Conservation (phyloP, 164 flowering plant species). For the Vitis rotundifolia region DNA sequence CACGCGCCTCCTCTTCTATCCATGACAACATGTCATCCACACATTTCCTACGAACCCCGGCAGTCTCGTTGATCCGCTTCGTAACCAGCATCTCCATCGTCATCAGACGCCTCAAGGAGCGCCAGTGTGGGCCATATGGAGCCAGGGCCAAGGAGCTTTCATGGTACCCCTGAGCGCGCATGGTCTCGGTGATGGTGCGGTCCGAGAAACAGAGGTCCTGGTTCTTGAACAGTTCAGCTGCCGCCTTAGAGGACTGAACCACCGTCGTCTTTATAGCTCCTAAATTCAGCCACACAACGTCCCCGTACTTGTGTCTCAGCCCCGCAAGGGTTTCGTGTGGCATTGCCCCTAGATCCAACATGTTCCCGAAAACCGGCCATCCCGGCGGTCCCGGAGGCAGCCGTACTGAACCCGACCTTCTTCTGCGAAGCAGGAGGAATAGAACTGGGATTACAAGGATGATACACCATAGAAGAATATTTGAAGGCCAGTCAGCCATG, state of each 20-base stretch:
- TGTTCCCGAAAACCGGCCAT: slow-evolving; percentile 39
- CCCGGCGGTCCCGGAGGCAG: slow-evolving; percentile 44
- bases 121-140: slow-evolving; percentile 43
- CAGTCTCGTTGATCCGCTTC: slow-evolving; percentile 36
- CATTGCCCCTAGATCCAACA: slow-evolving; percentile 32
- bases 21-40: slow-evolving; percentile 36
- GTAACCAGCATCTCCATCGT: slow-evolving; percentile 38
- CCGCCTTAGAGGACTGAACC: slow-evolving; percentile 35
- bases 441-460: background rate
- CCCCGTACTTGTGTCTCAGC: slow-evolving; percentile 14
- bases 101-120: slow-evolving; percentile 32
- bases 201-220: slow-evolving; percentile 44
- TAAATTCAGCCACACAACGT: slow-evolving; percentile 19
- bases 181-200: slow-evolving; percentile 26
- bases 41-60: slow-evolving; percentile 26
- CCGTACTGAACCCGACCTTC: background rate
- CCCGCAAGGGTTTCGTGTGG: slow-evolving; percentile 22
- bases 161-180: slow-evolving; percentile 29
- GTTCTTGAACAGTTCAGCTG: slow-evolving; percentile 46
- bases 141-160: slow-evolving; percentile 33
- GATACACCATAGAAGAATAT: background rate
- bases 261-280: slow-evolving; percentile 33
- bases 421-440: slow-evolving; percentile 9
- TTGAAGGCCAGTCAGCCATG: background rate
- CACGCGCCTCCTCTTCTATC: slow-evolving; percentile 26